Evolutionary conservation across 2,329 filamentous ascomycete species (phyloP).

Genomic region (Ascochyta koolunga): DNA sequence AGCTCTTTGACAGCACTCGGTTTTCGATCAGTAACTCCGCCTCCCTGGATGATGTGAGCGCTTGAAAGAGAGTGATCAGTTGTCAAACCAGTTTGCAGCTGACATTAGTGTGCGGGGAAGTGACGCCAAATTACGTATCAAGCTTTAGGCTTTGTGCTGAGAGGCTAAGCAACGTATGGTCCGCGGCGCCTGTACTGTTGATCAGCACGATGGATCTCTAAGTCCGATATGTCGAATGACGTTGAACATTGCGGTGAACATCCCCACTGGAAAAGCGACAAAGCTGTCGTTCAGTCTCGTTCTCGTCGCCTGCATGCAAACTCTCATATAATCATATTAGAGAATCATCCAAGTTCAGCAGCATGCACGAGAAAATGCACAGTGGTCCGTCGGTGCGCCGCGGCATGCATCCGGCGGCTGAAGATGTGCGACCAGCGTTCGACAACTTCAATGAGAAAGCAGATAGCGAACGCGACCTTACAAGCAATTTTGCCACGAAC

Average conservation of each 20-base stretch:
- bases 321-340: too few relatives aligned
- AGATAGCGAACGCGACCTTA: conserved; percentile 4
- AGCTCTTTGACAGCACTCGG: neutral
- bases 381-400: conserved; percentile 2
- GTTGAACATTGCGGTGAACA: neutral
- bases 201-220: conserved; percentile 6
- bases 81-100: neutral
- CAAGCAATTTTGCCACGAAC: conserved; percentile 1
- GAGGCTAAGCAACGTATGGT: conserved; percentile 11
- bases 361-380: conserved; percentile 13
- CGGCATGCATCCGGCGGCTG: conserved; percentile 10
- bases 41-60: neutral
- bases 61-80: neutral
- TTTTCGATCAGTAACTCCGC: neutral
- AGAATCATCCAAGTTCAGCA: neutral
- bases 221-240: conserved; percentile 1
- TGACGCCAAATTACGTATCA: conserved; percentile 18
- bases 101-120: neutral
- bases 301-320: too few relatives aligned
- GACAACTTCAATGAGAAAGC: conserved; percentile 3
- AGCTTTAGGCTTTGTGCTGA: neutral
- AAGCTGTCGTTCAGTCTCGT: neutral
- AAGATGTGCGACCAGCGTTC: neutral
- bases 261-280: neutral
- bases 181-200: neutral